Base-by-base conservation (phyloP, 192 early-diverging fungal genomes). In the Podila verticillata region DNA sequence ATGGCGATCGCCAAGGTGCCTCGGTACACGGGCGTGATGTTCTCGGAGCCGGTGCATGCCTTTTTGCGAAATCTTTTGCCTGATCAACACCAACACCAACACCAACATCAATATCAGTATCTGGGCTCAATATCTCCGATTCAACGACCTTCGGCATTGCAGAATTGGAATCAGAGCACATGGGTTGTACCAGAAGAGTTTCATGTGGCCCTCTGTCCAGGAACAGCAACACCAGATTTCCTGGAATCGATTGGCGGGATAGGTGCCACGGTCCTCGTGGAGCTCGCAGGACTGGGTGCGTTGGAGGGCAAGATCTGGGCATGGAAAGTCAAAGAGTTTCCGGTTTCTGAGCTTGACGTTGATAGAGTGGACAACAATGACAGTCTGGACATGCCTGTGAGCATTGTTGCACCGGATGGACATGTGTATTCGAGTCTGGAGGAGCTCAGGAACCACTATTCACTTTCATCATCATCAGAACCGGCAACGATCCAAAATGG, bases 101-200 rank as follows among this genome's bases (percentile, higher is more conserved):
- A 17, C 24, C 26, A 6, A 32, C 19, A n/a, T 24, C 31, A 34
- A 31, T 7, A 61, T 12, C 17, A 26, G 17, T 22, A 64, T 64
- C 31, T 8, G 22, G 44, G 19, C 35, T 39, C 35, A 17, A 39
- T 28, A 30, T 59, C n/a, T 29, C 39, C 19, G 54, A 68, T 80
- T 3, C 31, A 72, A 29, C 47, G 60, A 49, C 75, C 75, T 20
- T 20, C 54, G 3, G 35, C 17, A 12, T 60, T 80, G 5, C 15
- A 44, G 15, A 30, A 49, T 9, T 35, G 57, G 61, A 48, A 78
- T 63, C 19, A 67, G 49, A 57, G 47, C 63, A 72, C 66, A 57
- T 80, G 75, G 75, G 75, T 80, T 17, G 44, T 72, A 15, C 75
- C 75, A 1, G 75, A 71, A 31, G 75, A 80, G 20, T 29, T 80